phyloP scores from a whole-genome alignment of 495 filamentous ascomycete species.

The Corynascus novoguineensis region DNA sequence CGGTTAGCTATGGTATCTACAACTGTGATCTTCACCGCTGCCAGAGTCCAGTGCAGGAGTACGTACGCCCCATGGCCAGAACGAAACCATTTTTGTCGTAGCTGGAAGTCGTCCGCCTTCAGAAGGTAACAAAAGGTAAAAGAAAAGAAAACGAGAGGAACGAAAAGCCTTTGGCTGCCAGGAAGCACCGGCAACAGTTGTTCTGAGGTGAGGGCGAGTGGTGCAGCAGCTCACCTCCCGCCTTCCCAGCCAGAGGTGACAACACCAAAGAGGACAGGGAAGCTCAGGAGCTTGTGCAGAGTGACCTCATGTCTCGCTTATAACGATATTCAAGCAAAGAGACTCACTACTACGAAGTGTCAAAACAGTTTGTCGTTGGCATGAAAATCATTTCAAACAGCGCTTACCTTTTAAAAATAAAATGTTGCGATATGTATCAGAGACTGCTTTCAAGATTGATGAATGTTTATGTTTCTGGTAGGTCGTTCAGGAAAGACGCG shows the following conservation, averaged over 20 bases:
- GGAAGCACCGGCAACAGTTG: slow-evolving; percentile 1
- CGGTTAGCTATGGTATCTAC: not conserved
- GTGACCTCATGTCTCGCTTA: slow-evolving; percentile 19
- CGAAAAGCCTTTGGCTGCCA: not conserved
- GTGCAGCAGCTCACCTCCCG: not conserved
- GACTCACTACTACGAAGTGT: too few species aligned
- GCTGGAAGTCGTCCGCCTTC: not conserved
- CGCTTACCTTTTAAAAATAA: too few species aligned
- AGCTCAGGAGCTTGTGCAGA: slow-evolving; percentile 8
- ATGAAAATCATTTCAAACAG: too few species aligned
- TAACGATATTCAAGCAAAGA: not conserved
- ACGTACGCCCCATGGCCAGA: slow-evolving; percentile 56
- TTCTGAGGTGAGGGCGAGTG: not conserved
- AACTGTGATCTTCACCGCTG: slow-evolving; percentile 49
- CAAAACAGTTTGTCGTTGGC: too few species aligned
- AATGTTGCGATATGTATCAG: too few species aligned
- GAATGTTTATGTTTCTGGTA: too few species aligned
- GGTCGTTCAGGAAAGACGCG: too few species aligned
- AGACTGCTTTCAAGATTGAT: too few species aligned
- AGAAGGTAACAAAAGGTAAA: not conserved
- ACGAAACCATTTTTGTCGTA: slow-evolving; percentile 60
- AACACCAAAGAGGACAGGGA: slow-evolving; percentile 4
- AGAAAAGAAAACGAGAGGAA: not conserved
- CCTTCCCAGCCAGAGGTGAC: slow-evolving; percentile 4
- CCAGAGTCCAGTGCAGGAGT: not conserved